Conservation (phyloP, 768 basidiomycete genomes). For the Harrya chromipes region DNA sequence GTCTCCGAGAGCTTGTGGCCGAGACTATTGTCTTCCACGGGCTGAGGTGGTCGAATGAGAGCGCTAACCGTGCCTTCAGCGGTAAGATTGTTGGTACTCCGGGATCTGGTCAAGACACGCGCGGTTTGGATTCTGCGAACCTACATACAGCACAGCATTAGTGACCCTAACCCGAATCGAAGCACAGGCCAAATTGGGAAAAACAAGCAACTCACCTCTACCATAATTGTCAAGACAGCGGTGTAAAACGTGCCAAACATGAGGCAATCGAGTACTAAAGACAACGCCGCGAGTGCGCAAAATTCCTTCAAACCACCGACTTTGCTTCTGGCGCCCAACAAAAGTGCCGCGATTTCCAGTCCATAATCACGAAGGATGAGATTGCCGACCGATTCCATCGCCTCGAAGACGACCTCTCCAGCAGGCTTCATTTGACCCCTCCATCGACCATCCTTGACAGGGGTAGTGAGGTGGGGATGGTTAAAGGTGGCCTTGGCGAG, state of each 20-base stretch:
- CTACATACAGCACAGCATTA: conserved; percentile 31
- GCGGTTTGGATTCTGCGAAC: conserved; percentile 70
- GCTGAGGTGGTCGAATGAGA: conserved; percentile 24
- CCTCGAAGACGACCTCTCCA: conserved; percentile 80
- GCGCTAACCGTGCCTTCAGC: conserved; percentile 31
- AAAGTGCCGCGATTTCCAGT: conserved; percentile 86
- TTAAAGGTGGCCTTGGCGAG: conserved; percentile 88
- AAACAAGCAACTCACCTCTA: conserved; percentile 62
- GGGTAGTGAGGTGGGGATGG: conserved; percentile 60
- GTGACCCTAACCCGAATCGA: conserved; percentile 11
- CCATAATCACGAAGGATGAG: conserved; percentile 90
- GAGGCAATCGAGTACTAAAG: conserved; percentile 82
- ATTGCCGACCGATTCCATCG: conserved; percentile 73
- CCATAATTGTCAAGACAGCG: conserved; percentile 89
- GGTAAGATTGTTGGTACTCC: conserved; percentile 28
- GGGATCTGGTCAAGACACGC: conserved; percentile 45
- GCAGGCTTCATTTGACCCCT: conserved; percentile 65
- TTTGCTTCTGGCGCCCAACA: conserved; percentile 81
- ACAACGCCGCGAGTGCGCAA: conserved; percentile 89
- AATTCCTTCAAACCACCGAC: conserved; percentile 92
- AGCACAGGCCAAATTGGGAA: neutral
- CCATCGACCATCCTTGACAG: conserved; percentile 38
- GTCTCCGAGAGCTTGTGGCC: conserved; percentile 27
- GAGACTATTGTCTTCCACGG: conserved; percentile 15
- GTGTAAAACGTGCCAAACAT: conserved; percentile 89